Evolutionary conservation across 2,329 filamentous ascomycete genomes (phyloP).

Genomic region (Nannizzia gypsea): DNA sequence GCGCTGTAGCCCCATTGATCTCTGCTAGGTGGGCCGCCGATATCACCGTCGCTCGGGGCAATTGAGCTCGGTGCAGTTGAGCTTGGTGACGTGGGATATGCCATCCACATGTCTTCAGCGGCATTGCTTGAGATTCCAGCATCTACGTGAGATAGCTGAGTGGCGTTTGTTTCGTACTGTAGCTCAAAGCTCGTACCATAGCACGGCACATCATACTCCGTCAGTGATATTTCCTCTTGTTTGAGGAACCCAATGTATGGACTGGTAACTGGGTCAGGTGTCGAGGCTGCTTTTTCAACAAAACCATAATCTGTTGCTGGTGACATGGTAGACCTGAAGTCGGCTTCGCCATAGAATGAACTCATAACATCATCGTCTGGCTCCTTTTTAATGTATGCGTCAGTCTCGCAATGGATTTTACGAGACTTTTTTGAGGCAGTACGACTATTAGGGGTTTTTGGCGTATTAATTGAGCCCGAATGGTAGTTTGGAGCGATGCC

Average conservation of each 20-base stretch:
- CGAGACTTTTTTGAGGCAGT: not conserved
- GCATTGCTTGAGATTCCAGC: not conserved
- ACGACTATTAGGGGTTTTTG: not conserved
- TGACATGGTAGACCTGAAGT: not conserved
- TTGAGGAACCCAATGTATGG: not conserved
- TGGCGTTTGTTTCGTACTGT: not conserved
- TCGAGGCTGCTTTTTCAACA: not conserved
- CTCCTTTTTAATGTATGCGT: not conserved
- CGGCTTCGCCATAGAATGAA: not conserved
- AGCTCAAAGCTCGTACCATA: not conserved
- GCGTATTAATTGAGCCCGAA: not conserved
- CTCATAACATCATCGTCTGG: not conserved
- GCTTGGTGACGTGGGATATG: slow-evolving; percentile 1
- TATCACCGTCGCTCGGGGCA: not conserved
- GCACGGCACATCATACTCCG: not conserved
- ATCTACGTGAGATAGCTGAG: not conserved
- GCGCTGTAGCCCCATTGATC: not conserved
- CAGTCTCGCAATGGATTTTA: not conserved
- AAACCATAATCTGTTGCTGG: not conserved
- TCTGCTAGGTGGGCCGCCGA: not conserved
- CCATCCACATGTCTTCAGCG: not conserved
- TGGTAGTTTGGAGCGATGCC: not conserved
- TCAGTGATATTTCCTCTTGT: not conserved
- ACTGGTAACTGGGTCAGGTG: not conserved
- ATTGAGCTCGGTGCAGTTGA: not conserved